Percentiles rank a stretch among this genome's conserved stretches.
Evolutionary conservation across 164 flowering plant genomes (phyloP).

Genomic region (Berberis vulgaris): DNA sequence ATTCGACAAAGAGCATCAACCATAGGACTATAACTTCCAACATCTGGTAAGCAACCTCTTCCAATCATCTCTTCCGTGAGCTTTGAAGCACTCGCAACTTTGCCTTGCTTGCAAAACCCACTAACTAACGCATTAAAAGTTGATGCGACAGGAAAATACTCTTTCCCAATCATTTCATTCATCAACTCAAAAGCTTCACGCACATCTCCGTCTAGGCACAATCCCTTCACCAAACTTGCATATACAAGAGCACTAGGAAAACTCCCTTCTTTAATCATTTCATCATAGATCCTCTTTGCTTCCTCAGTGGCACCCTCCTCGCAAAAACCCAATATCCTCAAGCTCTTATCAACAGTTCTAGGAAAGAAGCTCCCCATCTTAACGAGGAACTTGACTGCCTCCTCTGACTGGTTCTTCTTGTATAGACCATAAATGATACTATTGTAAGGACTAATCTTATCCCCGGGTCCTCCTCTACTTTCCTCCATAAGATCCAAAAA

Average conservation of each 20-base stretch:
- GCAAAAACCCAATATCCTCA: constrained; percentile 40
- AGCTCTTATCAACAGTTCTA: constrained; percentile 47
- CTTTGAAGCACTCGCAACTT: constrained; percentile 35
- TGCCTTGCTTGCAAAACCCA: constrained; percentile 56
- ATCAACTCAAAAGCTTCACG: constrained; percentile 56
- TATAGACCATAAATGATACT: constrained; percentile 70
- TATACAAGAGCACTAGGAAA: constrained; percentile 53
- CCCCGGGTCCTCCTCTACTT: constrained; percentile 23
- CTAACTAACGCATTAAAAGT: constrained; percentile 48
- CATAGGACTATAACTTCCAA: constrained; percentile 39
- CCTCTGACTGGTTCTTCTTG: constrained; percentile 35
- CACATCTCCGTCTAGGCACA: constrained; percentile 32
- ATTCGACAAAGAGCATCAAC: constrained; percentile 30
- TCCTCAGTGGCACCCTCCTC: constrained; percentile 32
- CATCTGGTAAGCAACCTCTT: constrained; percentile 49
- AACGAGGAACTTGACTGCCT: constrained; percentile 44
- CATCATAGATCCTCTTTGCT: constrained; percentile 48
- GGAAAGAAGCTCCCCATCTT: constrained; percentile 55
- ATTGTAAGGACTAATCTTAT: constrained; percentile 58
- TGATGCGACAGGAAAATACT: constrained; percentile 45
- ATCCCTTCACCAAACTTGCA: constrained; percentile 31
- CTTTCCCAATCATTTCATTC: constrained; percentile 49
- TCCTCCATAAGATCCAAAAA: constrained; percentile 52
- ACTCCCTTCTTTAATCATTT: constrained; percentile 50
- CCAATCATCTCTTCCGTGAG: constrained; percentile 55